Conservation (phyloP, 768 basidiomycete genomes). For the Hemileccinum impolitum region DNA sequence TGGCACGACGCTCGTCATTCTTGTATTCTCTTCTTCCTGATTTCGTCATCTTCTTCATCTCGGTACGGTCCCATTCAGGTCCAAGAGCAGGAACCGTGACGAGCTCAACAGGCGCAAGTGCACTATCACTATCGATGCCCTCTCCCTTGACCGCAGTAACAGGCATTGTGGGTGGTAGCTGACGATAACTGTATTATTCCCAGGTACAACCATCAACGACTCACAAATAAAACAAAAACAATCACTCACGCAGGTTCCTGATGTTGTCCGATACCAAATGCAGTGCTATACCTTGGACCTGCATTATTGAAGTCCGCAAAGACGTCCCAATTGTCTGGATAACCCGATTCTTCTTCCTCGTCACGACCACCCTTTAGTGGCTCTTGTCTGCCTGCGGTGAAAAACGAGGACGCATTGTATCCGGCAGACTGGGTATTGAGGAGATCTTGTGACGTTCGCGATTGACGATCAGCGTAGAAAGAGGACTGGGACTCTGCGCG, state of each 20-base stretch:
- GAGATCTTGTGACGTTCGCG: constrained; percentile 45
- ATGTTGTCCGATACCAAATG: constrained; percentile 45
- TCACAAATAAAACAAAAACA: neutral
- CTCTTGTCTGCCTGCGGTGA: constrained; percentile 65
- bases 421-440: constrained; percentile 57
- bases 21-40: constrained; percentile 63
- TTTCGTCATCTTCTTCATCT: constrained; percentile 76
- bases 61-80: constrained; percentile 81
- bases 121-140: constrained; percentile 30
- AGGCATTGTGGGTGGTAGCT: constrained; percentile 32
- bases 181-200: constrained; percentile 40
- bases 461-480: constrained; percentile 46
- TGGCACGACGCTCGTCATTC: constrained; percentile 46
- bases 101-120: constrained; percentile 65
- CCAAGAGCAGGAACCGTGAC: constrained; percentile 92
- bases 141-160: constrained; percentile 33
- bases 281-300: constrained; percentile 71
- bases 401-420: constrained; percentile 70
- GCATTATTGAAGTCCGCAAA: constrained; percentile 89
- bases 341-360: constrained; percentile 53
- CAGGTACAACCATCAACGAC: constrained; percentile 7
- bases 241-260: constrained; percentile 46
- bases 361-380: constrained; percentile 77
- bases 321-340: constrained; percentile 64
- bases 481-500: constrained; percentile 73